Base-by-base conservation (phyloP, 2,329 filamentous ascomycete genomes). In the Aquanectria penicillioides region DNA sequence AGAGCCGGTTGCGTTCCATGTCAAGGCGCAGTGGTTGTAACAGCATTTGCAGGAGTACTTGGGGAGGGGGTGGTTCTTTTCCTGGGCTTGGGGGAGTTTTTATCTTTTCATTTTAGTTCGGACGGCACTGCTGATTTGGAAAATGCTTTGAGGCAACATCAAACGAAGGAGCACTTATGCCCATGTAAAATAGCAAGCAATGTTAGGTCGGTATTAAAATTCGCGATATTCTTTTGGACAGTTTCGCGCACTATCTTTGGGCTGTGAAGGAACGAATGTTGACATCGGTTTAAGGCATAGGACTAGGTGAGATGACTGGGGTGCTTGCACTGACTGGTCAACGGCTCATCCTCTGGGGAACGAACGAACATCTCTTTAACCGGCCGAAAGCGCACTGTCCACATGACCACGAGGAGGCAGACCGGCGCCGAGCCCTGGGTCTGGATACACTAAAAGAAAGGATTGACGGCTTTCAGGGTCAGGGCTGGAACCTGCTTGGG, bases 331-430 rank as follows among this genome's bases (percentile, higher is more conserved):
- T n/a, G n/a, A n/a, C n/a, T n/a, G n/a, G n/a, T n/a, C n/a, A n/a
- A n/a, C n/a, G n/a, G n/a, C n/a, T n/a, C n/a, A n/a, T n/a, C n/a
- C n/a, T n/a, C n/a, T n/a, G n/a, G n/a, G n/a, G n/a, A n/a, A n/a
- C n/a, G n/a, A n/a, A n/a, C n/a, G n/a, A n/a, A n/a, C n/a, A n/a
- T n/a, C n/a, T n/a, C n/a, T n/a, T n/a, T n/a, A n/a, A 15, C 49
- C 29, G 38, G 36, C 44, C 23, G 43, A 48, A 23, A 36, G 25
- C 38, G 53, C 53, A 57, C 53, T 44, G 53, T 57, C 53, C 53
- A 29, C 18, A 31, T 12, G 23, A 38, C 13, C 40, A 26, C 18
- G 17, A n/a, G 38, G 38, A 44, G 28, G 43, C n/a, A n/a, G n/a
- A 36, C 36, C 52, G 52, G 49, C 38, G 49, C 40, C 53, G 31